Conservation (phyloP, 805 yeast species). For the Cyberlindnera bimundalis region DNA sequence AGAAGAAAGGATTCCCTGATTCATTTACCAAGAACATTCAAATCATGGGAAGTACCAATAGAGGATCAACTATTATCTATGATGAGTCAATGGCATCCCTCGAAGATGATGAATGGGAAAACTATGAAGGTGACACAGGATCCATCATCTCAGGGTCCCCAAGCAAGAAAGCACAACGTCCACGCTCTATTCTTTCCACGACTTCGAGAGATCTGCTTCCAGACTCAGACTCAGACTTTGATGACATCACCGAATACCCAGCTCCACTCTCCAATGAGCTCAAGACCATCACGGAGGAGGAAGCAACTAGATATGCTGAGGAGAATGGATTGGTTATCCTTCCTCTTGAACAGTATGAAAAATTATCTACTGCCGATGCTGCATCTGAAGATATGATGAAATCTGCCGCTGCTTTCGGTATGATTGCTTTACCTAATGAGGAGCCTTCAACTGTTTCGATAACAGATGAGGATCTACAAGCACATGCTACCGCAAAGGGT, state of each 20-base stretch:
- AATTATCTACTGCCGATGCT: not conserved
- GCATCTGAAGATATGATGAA: slow-evolving; percentile 19
- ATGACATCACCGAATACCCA: slow-evolving; percentile 18
- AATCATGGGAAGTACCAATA: slow-evolving; percentile 23
- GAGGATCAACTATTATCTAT: slow-evolving; percentile 24
- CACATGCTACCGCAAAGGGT: slow-evolving; percentile 6
- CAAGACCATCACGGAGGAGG: slow-evolving; percentile 19
- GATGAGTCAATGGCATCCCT: slow-evolving; percentile 22
- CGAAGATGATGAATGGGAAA: slow-evolving; percentile 29
- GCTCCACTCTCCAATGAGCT: slow-evolving; percentile 26
- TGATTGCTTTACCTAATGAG: slow-evolving; percentile 12
- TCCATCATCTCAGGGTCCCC: slow-evolving; percentile 19
- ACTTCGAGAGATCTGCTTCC: slow-evolving; percentile 16
- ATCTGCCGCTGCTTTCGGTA: slow-evolving; percentile 11
- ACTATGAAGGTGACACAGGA: slow-evolving; percentile 24
- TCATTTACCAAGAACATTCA: slow-evolving; percentile 16
- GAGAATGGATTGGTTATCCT: slow-evolving; percentile 29
- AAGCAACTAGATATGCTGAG: slow-evolving; percentile 31
- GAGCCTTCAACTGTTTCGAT: slow-evolving; percentile 7
- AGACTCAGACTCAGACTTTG: slow-evolving; percentile 27
- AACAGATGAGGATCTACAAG: slow-evolving; percentile 18
- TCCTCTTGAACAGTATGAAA: slow-evolving; percentile 22
- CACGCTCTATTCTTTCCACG: slow-evolving; percentile 14
- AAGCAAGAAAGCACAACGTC: slow-evolving; percentile 16
- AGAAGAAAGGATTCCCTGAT: slow-evolving; percentile 16